These are phyloP conservation scores for Chenopodium suecicum DNA, from an alignment of 148 eudicot species.

Conservation along the genomic window DNA sequence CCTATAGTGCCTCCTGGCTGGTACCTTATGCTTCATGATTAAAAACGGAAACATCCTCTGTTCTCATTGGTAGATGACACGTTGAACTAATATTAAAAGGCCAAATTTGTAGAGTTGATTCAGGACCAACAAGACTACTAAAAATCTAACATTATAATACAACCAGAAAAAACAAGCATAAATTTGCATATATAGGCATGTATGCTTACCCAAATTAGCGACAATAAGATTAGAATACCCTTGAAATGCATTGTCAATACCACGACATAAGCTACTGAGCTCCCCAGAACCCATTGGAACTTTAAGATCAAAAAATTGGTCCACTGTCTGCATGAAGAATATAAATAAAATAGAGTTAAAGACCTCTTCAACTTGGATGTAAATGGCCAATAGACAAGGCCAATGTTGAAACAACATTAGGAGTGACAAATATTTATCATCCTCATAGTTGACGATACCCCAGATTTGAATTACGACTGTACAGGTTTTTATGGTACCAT, in stretches of 20 bases:
- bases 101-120: background rate
- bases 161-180: background rate
- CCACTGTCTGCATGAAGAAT: slow-evolving; percentile 71
- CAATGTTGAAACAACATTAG: background rate
- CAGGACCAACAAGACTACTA: background rate
- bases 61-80: background rate
- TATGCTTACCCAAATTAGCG: slow-evolving; percentile 65
- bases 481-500: slow-evolving; percentile 2
- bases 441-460: background rate
- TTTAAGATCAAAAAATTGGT: slow-evolving; percentile 83
- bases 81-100: background rate
- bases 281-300: slow-evolving; percentile 95
- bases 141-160: background rate
- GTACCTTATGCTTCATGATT: background rate
- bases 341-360: background rate
- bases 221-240: slow-evolving; percentile 67
- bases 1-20: background rate
- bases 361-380: background rate
- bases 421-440: background rate
- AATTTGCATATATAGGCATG: background rate
- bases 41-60: background rate
- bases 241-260: slow-evolving; percentile 98
- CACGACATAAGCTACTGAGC: slow-evolving; percentile 80
- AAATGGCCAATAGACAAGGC: background rate
- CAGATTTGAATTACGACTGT: background rate